These are phyloP conservation scores for Pulicaria dysenterica DNA, from an alignment of 129 eudicot species.

Conservation along the genomic window DNA sequence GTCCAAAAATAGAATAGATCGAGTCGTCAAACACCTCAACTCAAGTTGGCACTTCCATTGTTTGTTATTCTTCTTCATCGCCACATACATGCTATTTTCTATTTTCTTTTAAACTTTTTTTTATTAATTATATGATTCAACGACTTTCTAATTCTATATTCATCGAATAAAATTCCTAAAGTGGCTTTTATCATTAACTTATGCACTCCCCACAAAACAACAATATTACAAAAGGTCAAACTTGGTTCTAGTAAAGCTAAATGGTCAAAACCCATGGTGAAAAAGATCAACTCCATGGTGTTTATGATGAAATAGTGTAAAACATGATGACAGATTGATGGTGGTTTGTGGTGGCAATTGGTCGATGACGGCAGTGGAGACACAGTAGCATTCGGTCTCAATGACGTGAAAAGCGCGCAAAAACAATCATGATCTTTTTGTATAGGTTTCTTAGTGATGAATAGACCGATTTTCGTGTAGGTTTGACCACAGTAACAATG, in stretches of 20 bases:
- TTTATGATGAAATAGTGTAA: conserved; percentile 5
- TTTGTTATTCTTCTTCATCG: too few species aligned
- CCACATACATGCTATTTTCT: too few species aligned
- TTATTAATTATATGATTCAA: too few species aligned
- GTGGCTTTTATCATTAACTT: neutral
- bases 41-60: too few species aligned
- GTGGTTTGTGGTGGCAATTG: neutral
- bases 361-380: neutral
- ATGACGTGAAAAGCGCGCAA: neutral
- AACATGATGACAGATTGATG: neutral
- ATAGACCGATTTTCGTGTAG: conserved; percentile 3
- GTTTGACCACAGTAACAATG: neutral
- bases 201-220: neutral
- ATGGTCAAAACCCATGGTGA: neutral
- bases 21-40: too few species aligned
- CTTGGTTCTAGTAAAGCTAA: neutral
- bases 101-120: too few species aligned
- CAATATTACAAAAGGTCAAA: neutral
- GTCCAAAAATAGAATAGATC: too few species aligned
- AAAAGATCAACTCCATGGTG: neutral
- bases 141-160: too few species aligned
- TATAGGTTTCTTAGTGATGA: neutral
- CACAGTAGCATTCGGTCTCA: neutral
- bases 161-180: too few species aligned
- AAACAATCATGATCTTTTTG: neutral